Percentiles rank a stretch among this genome's conserved stretches.
These are phyloP conservation scores for Aethionema arabicum DNA, from an alignment of 345 rosid genomes.

Conservation along the genomic window DNA sequence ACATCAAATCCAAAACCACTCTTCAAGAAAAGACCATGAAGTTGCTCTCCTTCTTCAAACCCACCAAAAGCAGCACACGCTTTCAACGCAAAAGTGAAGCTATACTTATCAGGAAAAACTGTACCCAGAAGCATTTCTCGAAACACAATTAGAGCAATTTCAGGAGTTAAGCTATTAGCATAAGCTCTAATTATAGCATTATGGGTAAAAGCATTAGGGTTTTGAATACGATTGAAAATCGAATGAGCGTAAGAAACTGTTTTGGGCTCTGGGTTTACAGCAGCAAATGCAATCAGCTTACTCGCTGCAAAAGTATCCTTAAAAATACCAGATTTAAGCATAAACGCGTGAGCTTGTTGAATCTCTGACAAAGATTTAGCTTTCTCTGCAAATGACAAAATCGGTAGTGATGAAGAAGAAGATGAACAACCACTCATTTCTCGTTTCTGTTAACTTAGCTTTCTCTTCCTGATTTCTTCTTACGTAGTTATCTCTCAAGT, in stretches of 20 bases:
- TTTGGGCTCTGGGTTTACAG: constrained; percentile 38
- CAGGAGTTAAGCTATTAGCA: constrained; percentile 40
- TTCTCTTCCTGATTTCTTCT: no score
- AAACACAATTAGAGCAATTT: constrained; percentile 34
- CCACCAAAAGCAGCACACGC: constrained; percentile 48
- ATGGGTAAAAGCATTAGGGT: constrained; percentile 44
- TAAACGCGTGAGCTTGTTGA: constrained; percentile 47
- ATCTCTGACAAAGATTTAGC: constrained; percentile 42
- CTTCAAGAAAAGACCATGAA: constrained; percentile 42
- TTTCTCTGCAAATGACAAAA: constrained; percentile 36
- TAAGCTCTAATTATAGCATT: constrained; percentile 48
- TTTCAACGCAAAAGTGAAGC: constrained; percentile 48
- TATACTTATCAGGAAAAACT: constrained; percentile 44
- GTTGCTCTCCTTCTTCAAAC: constrained; percentile 43
- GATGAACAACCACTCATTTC: constrained; percentile 33
- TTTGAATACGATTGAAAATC: constrained; percentile 35
- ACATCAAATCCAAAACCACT: constrained; percentile 36
- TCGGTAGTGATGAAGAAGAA: constrained; percentile 19
- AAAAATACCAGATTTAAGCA: constrained; percentile 46
- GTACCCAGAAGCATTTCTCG: constrained; percentile 41
- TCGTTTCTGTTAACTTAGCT: no score
- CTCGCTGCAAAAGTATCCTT: constrained; percentile 39
- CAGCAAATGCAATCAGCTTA: constrained; percentile 45
- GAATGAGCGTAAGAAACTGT: constrained; percentile 49
- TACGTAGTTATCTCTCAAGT: no score